Base-by-base conservation (phyloP, 345 rosid genomes). In the Nephelium lappaceum region DNA sequence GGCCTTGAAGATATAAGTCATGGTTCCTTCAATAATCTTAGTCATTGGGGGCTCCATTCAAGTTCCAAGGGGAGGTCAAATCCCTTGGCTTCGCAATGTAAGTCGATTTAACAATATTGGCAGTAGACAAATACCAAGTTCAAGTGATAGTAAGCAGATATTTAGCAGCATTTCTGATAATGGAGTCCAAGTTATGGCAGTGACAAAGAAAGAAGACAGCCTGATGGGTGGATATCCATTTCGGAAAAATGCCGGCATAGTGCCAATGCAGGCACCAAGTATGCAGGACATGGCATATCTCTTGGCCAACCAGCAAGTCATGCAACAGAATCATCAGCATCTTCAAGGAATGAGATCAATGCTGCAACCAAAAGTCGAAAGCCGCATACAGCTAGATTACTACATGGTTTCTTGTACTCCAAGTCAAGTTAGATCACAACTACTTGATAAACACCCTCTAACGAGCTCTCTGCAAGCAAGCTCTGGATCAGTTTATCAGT, bases 261-360 rank as follows among this genome's bases (percentile, higher is more conserved):
- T 71, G 38, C 73, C 71, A 65, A 55, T 36, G 62, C 77, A 51
- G 38, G 18, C 68, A 11, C 76, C 83, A 42, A 71, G 45, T 66
- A 8, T 64, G 43, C 71, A 47, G 6, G 80, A 71, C 62, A 71
- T 65, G 77, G 72, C 80, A 25, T 27, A 4, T 77, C 42, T 63
- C 67, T 76, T 65, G 69, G 39, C 15, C 71, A 65, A 76, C 61
- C 79, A 70, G 69, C 80, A 41, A 47, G 15, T 31, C 11, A 11
- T 16, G 3, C 77, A 47, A 11, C 41, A 9, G 42, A 41, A 51
- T n/a, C 75, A 45, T 31, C 36, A 31, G 39, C 76, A 65, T 1
- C 39, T 31, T 55, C 74, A 41, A 8, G 73, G n/a, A 57, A 58
- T 68, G 69, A 57, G 63, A 58, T 68, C 58, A 2, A 19, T 39